Percentiles rank a stretch among this genome's conserved stretches.
These are phyloP conservation scores for Oryza punctata DNA, from an alignment of 176 grass and related monocot species.

Conservation along the genomic window DNA sequence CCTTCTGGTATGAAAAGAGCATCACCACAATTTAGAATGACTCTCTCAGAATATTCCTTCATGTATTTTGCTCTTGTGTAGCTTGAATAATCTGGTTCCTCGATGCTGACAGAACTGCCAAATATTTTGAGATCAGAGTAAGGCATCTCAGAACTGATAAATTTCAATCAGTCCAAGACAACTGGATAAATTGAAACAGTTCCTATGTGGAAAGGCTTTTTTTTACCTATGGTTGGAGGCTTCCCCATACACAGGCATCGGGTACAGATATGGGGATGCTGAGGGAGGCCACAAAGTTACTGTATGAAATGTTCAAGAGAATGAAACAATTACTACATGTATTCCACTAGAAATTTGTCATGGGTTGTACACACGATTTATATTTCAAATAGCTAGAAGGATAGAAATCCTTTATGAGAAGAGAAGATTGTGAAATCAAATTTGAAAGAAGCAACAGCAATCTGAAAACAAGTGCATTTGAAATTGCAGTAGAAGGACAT, in stretches of 20 bases:
- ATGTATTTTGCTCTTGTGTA: constrained; percentile 72
- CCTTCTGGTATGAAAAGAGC: constrained; percentile 97
- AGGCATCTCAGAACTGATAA: constrained; percentile 4
- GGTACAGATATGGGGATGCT: constrained; percentile 72
- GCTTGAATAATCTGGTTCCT: constrained; percentile 68
- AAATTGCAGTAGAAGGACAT: not conserved
- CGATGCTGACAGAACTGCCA: constrained; percentile 69
- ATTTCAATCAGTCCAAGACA: constrained; percentile 12
- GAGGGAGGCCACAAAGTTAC: constrained; percentile 88
- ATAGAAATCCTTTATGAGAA: constrained; percentile 33
- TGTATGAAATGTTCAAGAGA: constrained; percentile 41
- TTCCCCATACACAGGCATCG: constrained; percentile 94
- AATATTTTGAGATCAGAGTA: constrained; percentile 22
- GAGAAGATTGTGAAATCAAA: constrained; percentile 9
- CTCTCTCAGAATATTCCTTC: constrained; percentile 73
- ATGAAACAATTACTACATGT: constrained; percentile 18
- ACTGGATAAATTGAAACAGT: constrained; percentile 22
- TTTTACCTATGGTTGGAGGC: constrained; percentile 96
- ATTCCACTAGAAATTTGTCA: constrained; percentile 21
- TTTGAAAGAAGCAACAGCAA: constrained; percentile 5
- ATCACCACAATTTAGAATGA: constrained; percentile 70
- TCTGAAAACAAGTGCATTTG: not conserved
- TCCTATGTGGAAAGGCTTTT: not conserved
- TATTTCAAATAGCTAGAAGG: not conserved
- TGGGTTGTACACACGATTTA: constrained; percentile 10